Base-by-base conservation (phyloP, 2,329 filamentous ascomycete species). In the Keithomyces neogunnii region DNA sequence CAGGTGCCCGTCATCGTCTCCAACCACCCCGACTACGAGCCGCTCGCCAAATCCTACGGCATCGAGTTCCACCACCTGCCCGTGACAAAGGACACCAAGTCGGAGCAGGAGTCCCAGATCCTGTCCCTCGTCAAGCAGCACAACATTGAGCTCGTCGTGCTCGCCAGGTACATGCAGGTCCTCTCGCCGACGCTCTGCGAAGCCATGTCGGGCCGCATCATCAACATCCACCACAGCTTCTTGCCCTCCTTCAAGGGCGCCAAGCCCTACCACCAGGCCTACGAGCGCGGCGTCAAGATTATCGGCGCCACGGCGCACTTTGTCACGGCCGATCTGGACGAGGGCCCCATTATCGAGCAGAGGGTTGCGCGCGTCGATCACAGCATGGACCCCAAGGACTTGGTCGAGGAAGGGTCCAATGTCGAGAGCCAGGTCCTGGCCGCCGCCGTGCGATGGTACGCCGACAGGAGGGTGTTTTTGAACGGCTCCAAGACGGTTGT, bases 211-310 rank as follows among this genome's bases (percentile, higher is more conserved):
- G 88, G 88, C 53, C 84, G 82, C 66, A 93, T 93, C 72, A 92
- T 93, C 84, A 93, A 93, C 73, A 92, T 93, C 69, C 88, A 93
- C 72, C 88, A 93, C 73, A 86, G 81, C 59, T 93, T 93, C 80
- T 68, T 93, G 76, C 88, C 88, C 0, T 85, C 80, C 8, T 93
- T 93, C 80, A 93, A 93, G 77, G 88, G 88, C 55, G 88, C 88
- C 32, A 89, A 89, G 71, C 88, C 88, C 3, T 93, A 93, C 70
- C 88, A 92, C 69, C 88, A 93, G 74, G 88, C 88, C 6, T 91
- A 87, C 64, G 88, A 92, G 56, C 81, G 88, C 31, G 88, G 88
- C 54, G 88, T 93, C 58, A 93, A 93, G 78, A 92, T 93, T 60
- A 90, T 91, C 52, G 88, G 88, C 53, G 88, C 88, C 29, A 90